Base-by-base conservation (phyloP, 2,329 filamentous ascomycete genomes). In the Pseudogymnoascus sp. region DNA sequence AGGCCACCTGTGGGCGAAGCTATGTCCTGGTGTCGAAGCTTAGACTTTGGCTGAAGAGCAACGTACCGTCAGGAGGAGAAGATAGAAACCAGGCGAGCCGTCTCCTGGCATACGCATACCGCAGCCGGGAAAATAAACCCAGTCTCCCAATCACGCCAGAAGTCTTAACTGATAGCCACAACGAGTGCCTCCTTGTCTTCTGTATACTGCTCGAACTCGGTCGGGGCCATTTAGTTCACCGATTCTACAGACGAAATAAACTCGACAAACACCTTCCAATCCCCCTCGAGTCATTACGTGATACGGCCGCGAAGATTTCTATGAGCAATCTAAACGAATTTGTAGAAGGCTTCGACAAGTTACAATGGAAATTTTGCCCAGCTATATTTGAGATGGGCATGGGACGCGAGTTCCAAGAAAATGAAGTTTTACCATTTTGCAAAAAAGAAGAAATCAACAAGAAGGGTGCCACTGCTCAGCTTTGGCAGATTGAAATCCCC, bases 381-480 rank as follows among this genome's bases (percentile, higher is more conserved):
- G 31, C 61, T 8, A 59, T 41, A n/a, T 61, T 73, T 22, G 59
- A 64, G 61, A 14, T 61, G 50, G 4, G 24, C 6, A 6, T 7
- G 24, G 12, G 24, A 5, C 24, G 24, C 31, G 7, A 10, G 2
- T 33, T 33, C 2, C 7, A 1, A 10, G 31, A 10, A 33, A 11
- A 33, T 33, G 1, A 33, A 10, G 3, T 72, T 8, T 26, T 71
- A 10, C 72, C 72, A 0, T 70, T 71, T 35, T 70, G 64, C 53
- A 56, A 38, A 16, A 64, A 65, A 16, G 41, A 64, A 22, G 33
- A 26, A 8, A 65, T 73, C n/a, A 72, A 70, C 28, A 60, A 65
- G 1, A 71, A 72, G 56, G 72, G 72, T 8, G 71, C 68, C 5
- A 72, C 72, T 2, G 72, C 72, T 4, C 56, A 66, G 1, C 63